Evolutionary conservation across 768 basidiomycete species (phyloP).

Genomic region (Tricholoma hemisulphureum): DNA sequence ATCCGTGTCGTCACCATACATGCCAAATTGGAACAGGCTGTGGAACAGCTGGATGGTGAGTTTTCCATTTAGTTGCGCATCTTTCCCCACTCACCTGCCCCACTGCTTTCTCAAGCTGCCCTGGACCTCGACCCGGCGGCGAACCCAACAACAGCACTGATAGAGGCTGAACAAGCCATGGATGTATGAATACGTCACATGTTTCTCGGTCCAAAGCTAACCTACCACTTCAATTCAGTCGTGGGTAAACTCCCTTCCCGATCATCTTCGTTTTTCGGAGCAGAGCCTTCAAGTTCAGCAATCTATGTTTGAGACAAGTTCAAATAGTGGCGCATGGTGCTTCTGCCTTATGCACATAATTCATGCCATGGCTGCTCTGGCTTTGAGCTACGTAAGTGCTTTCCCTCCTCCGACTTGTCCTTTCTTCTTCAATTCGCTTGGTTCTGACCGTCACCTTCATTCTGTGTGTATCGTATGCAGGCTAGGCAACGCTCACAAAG

Average conservation of each 20-base stretch:
- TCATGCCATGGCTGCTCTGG: slow-evolving; percentile 66
- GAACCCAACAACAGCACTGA: slow-evolving; percentile 34
- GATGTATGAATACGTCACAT: slow-evolving; percentile 35
- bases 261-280: slow-evolving; percentile 68
- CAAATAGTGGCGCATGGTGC: slow-evolving; percentile 79
- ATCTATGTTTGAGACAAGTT: slow-evolving; percentile 77
- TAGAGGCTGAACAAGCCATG: slow-evolving; percentile 44
- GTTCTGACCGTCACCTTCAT: slow-evolving; percentile 4
- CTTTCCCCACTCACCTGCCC: not conserved
- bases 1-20: slow-evolving; percentile 69
- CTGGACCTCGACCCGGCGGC: slow-evolving; percentile 37
- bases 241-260: slow-evolving; percentile 68
- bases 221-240: slow-evolving; percentile 6
- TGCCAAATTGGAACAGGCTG: slow-evolving; percentile 53
- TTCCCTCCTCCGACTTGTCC: slow-evolving; percentile 2
- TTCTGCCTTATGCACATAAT: slow-evolving; percentile 74
- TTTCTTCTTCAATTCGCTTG: not conserved
- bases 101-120: slow-evolving; percentile 3
- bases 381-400: slow-evolving; percentile 57
- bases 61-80: slow-evolving; percentile 8
- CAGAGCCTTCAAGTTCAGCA: slow-evolving; percentile 67
- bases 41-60: slow-evolving; percentile 53
- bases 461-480: slow-evolving; percentile 22
- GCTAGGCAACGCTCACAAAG: slow-evolving; percentile 39
- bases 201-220: not conserved